These are phyloP conservation scores for Plectosphaerella sp. DNA, from an alignment of 2,329 filamentous ascomycete genomes.

Conservation along the genomic window DNA sequence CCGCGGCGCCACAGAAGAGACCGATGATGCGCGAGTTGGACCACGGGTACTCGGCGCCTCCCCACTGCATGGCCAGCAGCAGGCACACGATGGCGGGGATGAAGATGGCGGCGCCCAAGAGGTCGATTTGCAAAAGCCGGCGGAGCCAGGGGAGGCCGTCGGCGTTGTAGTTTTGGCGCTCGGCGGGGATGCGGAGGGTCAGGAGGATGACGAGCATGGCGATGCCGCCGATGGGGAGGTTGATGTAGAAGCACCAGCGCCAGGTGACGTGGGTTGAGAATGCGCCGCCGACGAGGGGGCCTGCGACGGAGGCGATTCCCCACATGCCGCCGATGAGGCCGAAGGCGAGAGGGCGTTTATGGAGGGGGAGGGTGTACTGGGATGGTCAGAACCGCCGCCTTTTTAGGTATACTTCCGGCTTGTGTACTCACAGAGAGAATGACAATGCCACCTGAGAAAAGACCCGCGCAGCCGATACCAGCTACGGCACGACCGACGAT, in stretches of 20 bases:
- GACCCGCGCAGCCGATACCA: constrained; percentile 45
- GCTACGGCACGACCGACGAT: constrained; percentile 49
- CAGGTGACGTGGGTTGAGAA: constrained; percentile 42
- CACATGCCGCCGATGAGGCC: constrained; percentile 52
- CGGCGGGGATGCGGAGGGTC: constrained; percentile 36
- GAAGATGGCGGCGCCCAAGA: constrained; percentile 43
- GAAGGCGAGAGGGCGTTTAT: constrained; percentile 49
- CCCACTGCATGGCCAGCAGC: constrained; percentile 53
- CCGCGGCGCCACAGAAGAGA: constrained; percentile 43
- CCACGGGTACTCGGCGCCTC: constrained; percentile 49
- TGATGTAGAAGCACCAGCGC: constrained; percentile 47
- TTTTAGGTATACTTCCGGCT: too few relatives aligned
- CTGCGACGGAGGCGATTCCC: constrained; percentile 48
- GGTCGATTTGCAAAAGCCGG: constrained; percentile 42
- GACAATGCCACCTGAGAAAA: constrained; percentile 46
- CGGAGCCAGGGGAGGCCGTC: constrained; percentile 24
- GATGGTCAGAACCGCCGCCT: too few relatives aligned
- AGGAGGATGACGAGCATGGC: constrained; percentile 43
- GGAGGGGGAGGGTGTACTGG: constrained; percentile 41
- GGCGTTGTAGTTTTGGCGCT: constrained; percentile 21
- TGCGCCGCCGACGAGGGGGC: constrained; percentile 44
- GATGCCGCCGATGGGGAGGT: constrained; percentile 42
- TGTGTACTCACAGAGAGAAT: constrained; percentile 27
- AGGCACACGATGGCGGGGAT: constrained; percentile 48
- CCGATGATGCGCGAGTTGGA: constrained; percentile 42